Conservation (phyloP, 2,329 filamentous ascomycete species). For the Alternaria solani region DNA sequence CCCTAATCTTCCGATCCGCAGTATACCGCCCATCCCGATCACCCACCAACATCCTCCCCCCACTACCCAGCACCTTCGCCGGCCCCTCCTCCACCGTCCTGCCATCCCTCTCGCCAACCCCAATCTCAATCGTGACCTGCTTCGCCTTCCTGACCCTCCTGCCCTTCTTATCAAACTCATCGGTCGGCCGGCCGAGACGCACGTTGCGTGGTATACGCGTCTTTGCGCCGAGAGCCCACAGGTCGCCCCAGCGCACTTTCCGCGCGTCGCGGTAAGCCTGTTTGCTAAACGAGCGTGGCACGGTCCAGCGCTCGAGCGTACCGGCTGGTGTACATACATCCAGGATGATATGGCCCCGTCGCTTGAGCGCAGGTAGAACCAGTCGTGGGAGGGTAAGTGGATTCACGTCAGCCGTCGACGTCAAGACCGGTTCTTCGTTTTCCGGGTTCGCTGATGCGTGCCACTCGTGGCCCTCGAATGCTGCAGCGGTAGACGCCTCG, state of each 20-base stretch:
- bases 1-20: conserved; percentile 48
- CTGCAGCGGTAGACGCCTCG: conserved; percentile 66
- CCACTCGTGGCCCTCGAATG: conserved; percentile 74
- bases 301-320: conserved; percentile 90
- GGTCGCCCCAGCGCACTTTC: conserved; percentile 88
- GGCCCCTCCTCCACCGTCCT: conserved; percentile 30
- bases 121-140: conserved; percentile 42
- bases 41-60: conserved; percentile 35
- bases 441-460: conserved; percentile 14
- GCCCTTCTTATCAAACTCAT: conserved; percentile 53
- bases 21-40: conserved; percentile 44
- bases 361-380: conserved; percentile 83
- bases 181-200: conserved; percentile 63
- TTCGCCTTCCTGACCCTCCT: conserved; percentile 44
- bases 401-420: conserved; percentile 43
- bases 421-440: conserved; percentile 39
- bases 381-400: conserved; percentile 78
- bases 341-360: conserved; percentile 84
- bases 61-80: conserved; percentile 22
- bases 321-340: conserved; percentile 90
- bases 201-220: conserved; percentile 71
- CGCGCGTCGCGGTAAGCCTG: conserved; percentile 91
- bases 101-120: conserved; percentile 35
- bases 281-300: conserved; percentile 80
- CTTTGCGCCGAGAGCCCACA: conserved; percentile 96